A percentile compares a stretch with the other conserved stretches of the same genome.
Evolutionary conservation across 2,329 filamentous ascomycete genomes (phyloP).

Genomic region (Aspergillus brasiliensis): DNA sequence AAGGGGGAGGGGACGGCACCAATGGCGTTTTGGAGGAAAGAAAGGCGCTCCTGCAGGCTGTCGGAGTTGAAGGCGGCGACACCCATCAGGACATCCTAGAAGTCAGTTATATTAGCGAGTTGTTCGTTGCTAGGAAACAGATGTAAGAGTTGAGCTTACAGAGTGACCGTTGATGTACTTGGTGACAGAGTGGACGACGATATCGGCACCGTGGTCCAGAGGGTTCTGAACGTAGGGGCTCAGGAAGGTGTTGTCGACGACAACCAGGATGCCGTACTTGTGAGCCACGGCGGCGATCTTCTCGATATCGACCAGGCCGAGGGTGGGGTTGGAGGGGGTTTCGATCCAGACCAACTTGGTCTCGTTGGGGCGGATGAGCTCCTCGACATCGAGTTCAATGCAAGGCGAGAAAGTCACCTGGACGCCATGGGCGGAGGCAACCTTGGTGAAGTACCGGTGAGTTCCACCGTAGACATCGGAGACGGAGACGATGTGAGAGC

Average conservation of each 20-base stretch:
- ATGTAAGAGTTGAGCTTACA: slow-evolving; percentile 31
- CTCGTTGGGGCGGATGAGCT: slow-evolving; percentile 75
- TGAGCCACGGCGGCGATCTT: slow-evolving; percentile 82
- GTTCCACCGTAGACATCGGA: slow-evolving; percentile 98
- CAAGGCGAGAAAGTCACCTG: slow-evolving; percentile 90
- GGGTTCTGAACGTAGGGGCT: slow-evolving; percentile 97
- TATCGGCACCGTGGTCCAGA: slow-evolving; percentile 90
- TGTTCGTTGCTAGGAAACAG: not conserved
- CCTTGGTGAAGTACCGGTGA: slow-evolving; percentile 98
- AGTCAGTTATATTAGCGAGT: slow-evolving; percentile 11
- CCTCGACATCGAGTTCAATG: slow-evolving; percentile 84
- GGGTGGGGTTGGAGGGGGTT: slow-evolving; percentile 89
- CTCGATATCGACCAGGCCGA: slow-evolving; percentile 89
- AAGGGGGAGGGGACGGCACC: slow-evolving; percentile 93
- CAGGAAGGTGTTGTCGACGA: slow-evolving; percentile 99
- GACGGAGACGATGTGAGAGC: slow-evolving; percentile 92
- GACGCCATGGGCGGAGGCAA: slow-evolving; percentile 90
- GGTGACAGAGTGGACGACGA: slow-evolving; percentile 94
- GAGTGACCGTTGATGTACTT: slow-evolving; percentile 99
- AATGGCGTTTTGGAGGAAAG: slow-evolving; percentile 96
- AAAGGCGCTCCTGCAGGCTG: slow-evolving; percentile 71
- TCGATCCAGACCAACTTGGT: slow-evolving; percentile 98
- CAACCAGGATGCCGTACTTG: slow-evolving; percentile 83
- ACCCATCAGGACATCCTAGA: slow-evolving; percentile 90
- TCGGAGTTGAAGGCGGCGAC: slow-evolving; percentile 92